phyloP scores from a whole-genome alignment of 2,329 filamentous ascomycete species.

The Cladophialophora immunda region DNA sequence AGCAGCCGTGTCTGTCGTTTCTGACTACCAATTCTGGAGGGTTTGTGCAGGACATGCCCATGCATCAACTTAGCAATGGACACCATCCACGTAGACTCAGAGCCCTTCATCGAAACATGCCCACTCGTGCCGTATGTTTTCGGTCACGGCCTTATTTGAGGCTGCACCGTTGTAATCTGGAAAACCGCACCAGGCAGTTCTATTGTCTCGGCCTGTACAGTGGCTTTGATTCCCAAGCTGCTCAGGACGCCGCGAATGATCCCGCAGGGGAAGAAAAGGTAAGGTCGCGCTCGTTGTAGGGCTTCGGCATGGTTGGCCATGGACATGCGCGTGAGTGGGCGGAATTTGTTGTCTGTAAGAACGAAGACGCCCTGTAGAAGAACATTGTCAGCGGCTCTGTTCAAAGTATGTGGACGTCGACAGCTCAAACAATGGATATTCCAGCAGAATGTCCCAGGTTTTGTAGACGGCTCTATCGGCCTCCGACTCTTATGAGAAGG shows the following conservation, averaged over 20 bases:
- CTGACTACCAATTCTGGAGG: background rate
- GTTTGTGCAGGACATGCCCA: background rate
- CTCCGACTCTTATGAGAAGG: background rate
- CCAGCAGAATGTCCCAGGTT: background rate
- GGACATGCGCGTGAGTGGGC: conserved; percentile 88
- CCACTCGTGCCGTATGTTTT: background rate
- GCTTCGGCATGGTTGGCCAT: conserved; percentile 79
- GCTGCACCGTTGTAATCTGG: conserved; percentile 79
- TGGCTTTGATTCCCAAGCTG: conserved; percentile 89
- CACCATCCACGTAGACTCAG: background rate
- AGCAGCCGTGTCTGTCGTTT: background rate
- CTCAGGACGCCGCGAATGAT: conserved; percentile 90
- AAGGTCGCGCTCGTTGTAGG: conserved; percentile 74
- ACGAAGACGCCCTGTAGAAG: conserved; percentile 87
- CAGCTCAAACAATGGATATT: background rate
- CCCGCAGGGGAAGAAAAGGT: conserved; percentile 93
- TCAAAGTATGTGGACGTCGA: background rate
- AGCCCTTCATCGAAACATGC: background rate
- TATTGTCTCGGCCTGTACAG: conserved; percentile 86
- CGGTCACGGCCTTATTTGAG: conserved; percentile 31
- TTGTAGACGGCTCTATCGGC: background rate
- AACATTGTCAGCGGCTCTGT: background rate
- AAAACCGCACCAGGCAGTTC: conserved; percentile 91
- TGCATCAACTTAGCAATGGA: background rate
- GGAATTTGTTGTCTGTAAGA: conserved; percentile 90